A percentile compares a stretch with the other conserved stretches of the same genome.
phyloP scores from a whole-genome alignment of 2,329 filamentous ascomycete species.

The Geoglossum cookeanum region DNA sequence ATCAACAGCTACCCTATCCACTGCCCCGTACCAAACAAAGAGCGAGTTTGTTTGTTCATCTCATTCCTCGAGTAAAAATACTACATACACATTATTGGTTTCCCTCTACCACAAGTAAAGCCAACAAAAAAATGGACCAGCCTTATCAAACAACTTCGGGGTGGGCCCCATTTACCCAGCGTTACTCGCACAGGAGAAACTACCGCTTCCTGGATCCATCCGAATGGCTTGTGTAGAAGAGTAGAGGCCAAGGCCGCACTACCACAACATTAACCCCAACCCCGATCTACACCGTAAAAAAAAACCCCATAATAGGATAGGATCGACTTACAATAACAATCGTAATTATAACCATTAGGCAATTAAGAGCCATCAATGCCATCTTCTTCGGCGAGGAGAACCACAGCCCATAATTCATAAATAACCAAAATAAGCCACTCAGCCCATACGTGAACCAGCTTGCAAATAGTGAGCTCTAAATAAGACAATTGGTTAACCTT shows the following conservation, averaged over 20 bases:
- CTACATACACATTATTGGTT: no score
- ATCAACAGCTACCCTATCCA: no score
- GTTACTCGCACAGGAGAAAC: constrained; percentile 23
- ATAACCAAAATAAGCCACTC: constrained; percentile 27
- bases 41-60: no score
- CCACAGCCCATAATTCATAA: constrained; percentile 26
- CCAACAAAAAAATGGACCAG: no score
- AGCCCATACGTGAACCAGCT: constrained; percentile 45
- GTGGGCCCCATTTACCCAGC: constrained; percentile 5
- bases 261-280: no score
- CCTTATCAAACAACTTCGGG: no score
- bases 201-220: constrained; percentile 16
- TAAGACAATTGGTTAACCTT: constrained; percentile 8
- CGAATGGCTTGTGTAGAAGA: constrained; percentile 22
- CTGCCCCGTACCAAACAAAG: no score
- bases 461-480: constrained; percentile 31
- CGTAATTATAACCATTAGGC: constrained; percentile 21
- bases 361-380: constrained; percentile 25
- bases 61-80: no score
- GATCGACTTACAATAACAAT: constrained; percentile 9
- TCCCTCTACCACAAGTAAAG: no score
- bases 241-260: constrained; percentile 23
- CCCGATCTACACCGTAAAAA: background rate
- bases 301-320: background rate
- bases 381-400: constrained; percentile 26